Evolutionary conservation across 2,329 filamentous ascomycete species (phyloP).

Genomic region (Pyrenochaeta sp.): DNA sequence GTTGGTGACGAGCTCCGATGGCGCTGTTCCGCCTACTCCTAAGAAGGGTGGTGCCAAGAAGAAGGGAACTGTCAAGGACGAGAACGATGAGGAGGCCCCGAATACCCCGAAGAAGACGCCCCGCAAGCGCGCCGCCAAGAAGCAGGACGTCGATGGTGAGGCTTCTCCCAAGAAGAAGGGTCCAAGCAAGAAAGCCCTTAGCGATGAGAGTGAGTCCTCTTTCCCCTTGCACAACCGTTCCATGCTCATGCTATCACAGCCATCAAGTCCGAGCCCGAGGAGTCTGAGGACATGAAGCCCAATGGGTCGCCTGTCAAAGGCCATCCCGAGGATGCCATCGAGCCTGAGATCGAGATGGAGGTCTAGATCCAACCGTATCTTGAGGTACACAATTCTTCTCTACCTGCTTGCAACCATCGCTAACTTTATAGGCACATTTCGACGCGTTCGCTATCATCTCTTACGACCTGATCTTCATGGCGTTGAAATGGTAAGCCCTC

Average conservation of each 20-base stretch:
- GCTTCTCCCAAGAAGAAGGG: slow-evolving; percentile 44
- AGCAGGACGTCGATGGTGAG: slow-evolving; percentile 43
- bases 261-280: slow-evolving; percentile 16
- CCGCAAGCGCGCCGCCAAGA: slow-evolving; percentile 45
- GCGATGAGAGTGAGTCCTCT: slow-evolving; percentile 26
- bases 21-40: slow-evolving; percentile 20
- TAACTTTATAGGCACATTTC: background rate
- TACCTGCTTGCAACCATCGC: background rate
- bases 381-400: slow-evolving; percentile 1
- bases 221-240: background rate
- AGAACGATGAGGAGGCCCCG: slow-evolving; percentile 18
- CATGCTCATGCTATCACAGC: slow-evolving; percentile 15
- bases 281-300: slow-evolving; percentile 6
- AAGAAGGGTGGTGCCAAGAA: slow-evolving; percentile 34
- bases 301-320: slow-evolving; percentile 2
- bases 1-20: slow-evolving; percentile 27
- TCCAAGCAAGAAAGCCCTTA: slow-evolving; percentile 32
- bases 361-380: slow-evolving; percentile 13
- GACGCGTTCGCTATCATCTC: background rate
- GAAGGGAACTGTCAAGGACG: slow-evolving; percentile 21
- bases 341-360: slow-evolving; percentile 27
- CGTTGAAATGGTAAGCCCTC: slow-evolving; percentile 1
- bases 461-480: background rate
- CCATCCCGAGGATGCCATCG: slow-evolving; percentile 10
- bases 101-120: slow-evolving; percentile 37